phyloP scores from a whole-genome alignment of 768 basidiomycete genomes.

The Sporobolomyces phaffii region DNA sequence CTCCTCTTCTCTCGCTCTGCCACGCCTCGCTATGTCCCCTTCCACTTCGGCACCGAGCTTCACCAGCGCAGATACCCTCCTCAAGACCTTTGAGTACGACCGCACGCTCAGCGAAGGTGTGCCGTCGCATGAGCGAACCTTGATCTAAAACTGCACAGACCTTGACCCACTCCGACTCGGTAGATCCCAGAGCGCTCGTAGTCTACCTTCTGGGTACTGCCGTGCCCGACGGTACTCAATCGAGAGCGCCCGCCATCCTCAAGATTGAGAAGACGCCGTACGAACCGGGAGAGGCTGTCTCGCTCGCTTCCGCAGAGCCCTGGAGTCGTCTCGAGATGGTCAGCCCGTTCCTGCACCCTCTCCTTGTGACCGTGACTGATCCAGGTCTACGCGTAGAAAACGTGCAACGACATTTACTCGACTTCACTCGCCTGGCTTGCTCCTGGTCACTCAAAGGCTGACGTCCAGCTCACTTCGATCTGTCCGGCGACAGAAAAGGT shows the following conservation, averaged over 20 bases:
- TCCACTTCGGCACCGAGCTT: constrained; percentile 6
- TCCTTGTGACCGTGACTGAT: neutral
- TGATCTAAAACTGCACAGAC: constrained; percentile 49
- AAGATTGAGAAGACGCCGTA: constrained; percentile 71
- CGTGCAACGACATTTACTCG: constrained; percentile 36
- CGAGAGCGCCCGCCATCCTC: constrained; percentile 58
- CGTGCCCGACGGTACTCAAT: constrained; percentile 37
- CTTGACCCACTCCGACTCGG: constrained; percentile 42
- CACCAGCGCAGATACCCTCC: constrained; percentile 1
- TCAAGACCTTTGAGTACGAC: constrained; percentile 53
- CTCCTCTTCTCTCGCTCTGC: neutral
- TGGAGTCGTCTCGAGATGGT: constrained; percentile 50
- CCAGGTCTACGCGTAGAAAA: neutral
- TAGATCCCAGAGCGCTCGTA: constrained; percentile 60
- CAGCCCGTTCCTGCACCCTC: constrained; percentile 59
- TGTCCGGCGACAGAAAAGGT: constrained; percentile 71
- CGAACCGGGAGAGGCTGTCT: constrained; percentile 47
- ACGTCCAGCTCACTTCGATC: constrained; percentile 76
- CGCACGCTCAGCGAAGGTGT: constrained; percentile 43
- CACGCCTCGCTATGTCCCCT: neutral
- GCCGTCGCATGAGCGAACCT: neutral
- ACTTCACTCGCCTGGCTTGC: constrained; percentile 56
- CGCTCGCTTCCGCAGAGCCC: constrained; percentile 45
- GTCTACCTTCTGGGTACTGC: constrained; percentile 66
- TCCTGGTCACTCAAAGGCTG: constrained; percentile 64